Base-by-base conservation (phyloP, 2,329 filamentous ascomycete genomes). In the Epichloe sylvatica region DNA sequence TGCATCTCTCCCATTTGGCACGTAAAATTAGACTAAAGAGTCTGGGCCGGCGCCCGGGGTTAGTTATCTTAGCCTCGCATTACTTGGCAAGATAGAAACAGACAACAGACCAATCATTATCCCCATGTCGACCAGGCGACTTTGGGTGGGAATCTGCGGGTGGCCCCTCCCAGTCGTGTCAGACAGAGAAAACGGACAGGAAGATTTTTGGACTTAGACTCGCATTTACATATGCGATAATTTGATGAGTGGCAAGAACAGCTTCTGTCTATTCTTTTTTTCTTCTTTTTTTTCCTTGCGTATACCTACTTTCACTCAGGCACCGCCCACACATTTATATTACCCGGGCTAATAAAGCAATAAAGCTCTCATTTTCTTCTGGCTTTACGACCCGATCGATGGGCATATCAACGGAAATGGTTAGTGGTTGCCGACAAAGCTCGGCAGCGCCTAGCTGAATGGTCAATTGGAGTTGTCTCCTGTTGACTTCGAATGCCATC, bases 51-150 rank as follows among this genome's bases (percentile, higher is more conserved):
- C 36, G 5, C 12, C 35, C 21, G 34, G 44, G 37, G 38, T 34
- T 42, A 51, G 21, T 47, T 13, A 38, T 43, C 33, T 17, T 40
- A 19, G 49, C 49, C 39, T 47, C 38, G 33, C 23, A 38, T 37
- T 36, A 21, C 49, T 43, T 33, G 37, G 40, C 45, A 35, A 13
- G n/a, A 40, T 23, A 17, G 25, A 49, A 30, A 33, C 36, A 41
- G 21, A 39, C 35, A 30, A 33, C 36, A 45, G 21, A 39, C 35
- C 47, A 38, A 45, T 40, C 34, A 35, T 41, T 33, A 19, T 41
- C 9, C 25, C 30, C 46, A 35, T 41, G 11, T 35, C 23, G 35
- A 21, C 9, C 37, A 40, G 23, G 23, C 45, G 9, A 25, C 46
- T 35, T 47, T 19, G n/a, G n/a, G 34, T 35, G 13, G 25, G n/a